Base-by-base conservation (phyloP, 2,329 filamentous ascomycete genomes). In the Microascus cirrosus region DNA sequence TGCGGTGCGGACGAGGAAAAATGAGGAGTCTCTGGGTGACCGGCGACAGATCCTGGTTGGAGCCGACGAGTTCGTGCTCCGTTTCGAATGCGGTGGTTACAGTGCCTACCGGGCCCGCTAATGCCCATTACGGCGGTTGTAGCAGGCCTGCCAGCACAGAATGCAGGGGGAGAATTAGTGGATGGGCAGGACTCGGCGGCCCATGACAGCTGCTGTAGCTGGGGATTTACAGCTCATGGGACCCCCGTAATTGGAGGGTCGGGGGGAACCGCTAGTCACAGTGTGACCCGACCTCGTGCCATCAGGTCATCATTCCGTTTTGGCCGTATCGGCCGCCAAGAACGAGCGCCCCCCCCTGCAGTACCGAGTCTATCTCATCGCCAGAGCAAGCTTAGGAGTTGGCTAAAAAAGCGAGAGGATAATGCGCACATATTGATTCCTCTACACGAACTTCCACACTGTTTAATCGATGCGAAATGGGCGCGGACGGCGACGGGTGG, bases 1-100 rank as follows among this genome's bases (percentile, higher is more conserved):
- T 58, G 56, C 52, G 45, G 56, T 59, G 58, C 58, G 51, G 24
- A 55, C 39, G 42, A 42, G 54, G 58, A 59, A 59, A 56, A 57
- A 56, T 55, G 54, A 59, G 58, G 48, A 57, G 55, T 57, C 55
- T 52, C 28, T 39, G 34, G 45, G 18, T 50, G 45, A 22, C 45
- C 45, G 12, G 45, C 45, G 45, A 50, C 45, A 32, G 48, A 53
- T 57, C 28, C 32, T 57, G 48, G 54, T 24, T 18, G 36, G 36
- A 36, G 18, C 22, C 22, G 54, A 55, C 48, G 55, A 53, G 48
- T 53, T 57, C 48, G 48, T 42, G 32, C 50, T 50, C 55, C 55
- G 55, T 57, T 35, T 39, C 32, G 45, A 35, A 15, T 4, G 24
- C 20, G 51, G 51, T 34, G 51, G 24, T 24, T 5, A 50, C 45